phyloP scores from a whole-genome alignment of 108 stramenopile species.

The Skeletonema grethae region DNA sequence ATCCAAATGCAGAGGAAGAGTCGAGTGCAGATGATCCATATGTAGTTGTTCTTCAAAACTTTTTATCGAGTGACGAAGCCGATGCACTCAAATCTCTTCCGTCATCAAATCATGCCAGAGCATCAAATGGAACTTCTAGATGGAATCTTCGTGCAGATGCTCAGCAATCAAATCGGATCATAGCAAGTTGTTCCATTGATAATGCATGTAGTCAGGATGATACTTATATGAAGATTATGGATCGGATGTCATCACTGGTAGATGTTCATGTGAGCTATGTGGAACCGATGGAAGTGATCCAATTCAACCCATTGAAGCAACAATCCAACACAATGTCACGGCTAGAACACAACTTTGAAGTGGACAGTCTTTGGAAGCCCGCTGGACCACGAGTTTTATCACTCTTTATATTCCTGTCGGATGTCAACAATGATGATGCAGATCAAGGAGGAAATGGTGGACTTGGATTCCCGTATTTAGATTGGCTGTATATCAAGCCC shows the following conservation, averaged over 20 bases:
- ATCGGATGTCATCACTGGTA: conserved; percentile 31
- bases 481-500: conserved; percentile 46
- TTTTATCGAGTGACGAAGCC: conserved; percentile 33
- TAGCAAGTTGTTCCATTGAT: conserved; percentile 5
- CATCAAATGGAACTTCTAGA: background rate
- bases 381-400: conserved; percentile 52
- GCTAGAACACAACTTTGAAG: conserved; percentile 39
- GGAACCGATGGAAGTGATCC: conserved; percentile 41
- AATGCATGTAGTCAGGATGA: conserved; percentile 20
- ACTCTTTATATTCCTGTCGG: conserved; percentile 44
- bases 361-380: conserved; percentile 45
- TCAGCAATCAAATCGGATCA: conserved; percentile 11
- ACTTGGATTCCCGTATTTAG: conserved; percentile 55
- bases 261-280: conserved; percentile 27
- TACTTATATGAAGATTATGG: conserved; percentile 33
- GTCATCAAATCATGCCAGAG: conserved; percentile 10
- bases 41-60: conserved; percentile 33
- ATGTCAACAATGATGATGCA: conserved; percentile 2
- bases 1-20: conserved; percentile 17
- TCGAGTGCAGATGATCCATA: conserved; percentile 32
- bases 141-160: background rate
- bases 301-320: background rate
- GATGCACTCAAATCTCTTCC: conserved; percentile 25
- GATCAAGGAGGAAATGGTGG: conserved; percentile 23
- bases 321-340: background rate